A percentile compares a stretch with the other conserved stretches of the same genome.
phyloP scores from a whole-genome alignment of 352 stramenopile genomes.

The Phytophthora aleatoria region DNA sequence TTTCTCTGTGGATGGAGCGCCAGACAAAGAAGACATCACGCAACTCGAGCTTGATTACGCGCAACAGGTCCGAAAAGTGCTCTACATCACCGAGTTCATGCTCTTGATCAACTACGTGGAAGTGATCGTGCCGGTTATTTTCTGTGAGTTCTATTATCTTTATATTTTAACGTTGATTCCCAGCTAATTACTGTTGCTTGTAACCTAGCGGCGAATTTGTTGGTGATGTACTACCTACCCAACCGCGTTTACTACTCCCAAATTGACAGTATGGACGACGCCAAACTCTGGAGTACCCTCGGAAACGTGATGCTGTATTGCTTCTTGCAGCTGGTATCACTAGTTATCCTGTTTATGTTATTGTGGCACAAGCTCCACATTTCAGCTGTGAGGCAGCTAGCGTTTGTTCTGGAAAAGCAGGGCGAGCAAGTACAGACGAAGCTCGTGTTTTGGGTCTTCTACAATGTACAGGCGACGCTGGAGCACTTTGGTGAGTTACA shows the following conservation, averaged over 20 bases:
- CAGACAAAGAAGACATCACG: neutral
- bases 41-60: slow-evolving; percentile 29
- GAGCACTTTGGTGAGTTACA: slow-evolving; percentile 37
- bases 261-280: slow-evolving; percentile 26
- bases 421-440: slow-evolving; percentile 38
- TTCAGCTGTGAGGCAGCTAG: slow-evolving; percentile 32
- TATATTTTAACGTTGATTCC: neutral
- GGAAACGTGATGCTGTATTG: slow-evolving; percentile 43
- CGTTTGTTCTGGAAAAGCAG: slow-evolving; percentile 47
- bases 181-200: neutral
- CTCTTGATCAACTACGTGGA: slow-evolving; percentile 50
- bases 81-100: slow-evolving; percentile 55
- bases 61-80: slow-evolving; percentile 20
- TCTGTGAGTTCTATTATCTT: slow-evolving; percentile 33
- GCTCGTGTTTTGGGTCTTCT: slow-evolving; percentile 49
- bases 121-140: slow-evolving; percentile 45
- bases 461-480: slow-evolving; percentile 34
- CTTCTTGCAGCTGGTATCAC: slow-evolving; percentile 42
- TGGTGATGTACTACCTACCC: slow-evolving; percentile 37
- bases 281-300: slow-evolving; percentile 19
- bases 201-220: slow-evolving; percentile 4
- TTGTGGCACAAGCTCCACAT: slow-evolving; percentile 33
- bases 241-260: slow-evolving; percentile 38
- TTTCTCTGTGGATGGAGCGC: neutral
- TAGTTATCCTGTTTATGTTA: slow-evolving; percentile 33